These are phyloP conservation scores for Microbotryum saponariae DNA, from an alignment of 1,284 basidiomycete genomes.

Conservation along the genomic window DNA sequence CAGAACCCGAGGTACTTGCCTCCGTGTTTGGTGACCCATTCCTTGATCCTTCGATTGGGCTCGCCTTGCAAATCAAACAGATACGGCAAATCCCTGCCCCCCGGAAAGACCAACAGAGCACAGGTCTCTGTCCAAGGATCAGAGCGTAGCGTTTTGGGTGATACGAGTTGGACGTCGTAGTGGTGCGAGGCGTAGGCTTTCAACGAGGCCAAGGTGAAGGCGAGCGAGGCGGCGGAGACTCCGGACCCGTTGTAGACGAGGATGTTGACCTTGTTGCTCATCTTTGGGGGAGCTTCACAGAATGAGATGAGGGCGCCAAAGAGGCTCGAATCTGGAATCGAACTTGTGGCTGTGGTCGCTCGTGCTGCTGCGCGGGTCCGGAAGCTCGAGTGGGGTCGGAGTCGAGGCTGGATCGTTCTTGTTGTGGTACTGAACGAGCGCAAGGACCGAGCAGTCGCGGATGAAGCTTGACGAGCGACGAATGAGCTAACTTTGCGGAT, in stretches of 20 bases:
- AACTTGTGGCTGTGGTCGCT: too few species aligned
- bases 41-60: conserved; percentile 49
- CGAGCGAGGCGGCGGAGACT: conserved; percentile 53
- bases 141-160: conserved; percentile 51
- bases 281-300: too few species aligned
- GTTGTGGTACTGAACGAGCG: too few species aligned
- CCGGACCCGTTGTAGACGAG: conserved; percentile 71
- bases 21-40: conserved; percentile 56
- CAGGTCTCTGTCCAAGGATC: conserved; percentile 71
- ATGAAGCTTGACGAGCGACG: too few species aligned
- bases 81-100: conserved; percentile 51
- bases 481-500: too few species aligned
- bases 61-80: conserved; percentile 45
- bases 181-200: conserved; percentile 56
- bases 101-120: conserved; percentile 67
- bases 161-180: conserved; percentile 67
- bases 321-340: too few species aligned
- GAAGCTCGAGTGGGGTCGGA: too few species aligned
- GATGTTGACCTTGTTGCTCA: conserved; percentile 52
- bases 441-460: too few species aligned
- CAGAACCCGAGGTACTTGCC: conserved; percentile 63
- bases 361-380: too few species aligned
- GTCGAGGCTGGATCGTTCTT: too few species aligned
- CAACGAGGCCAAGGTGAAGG: conserved; percentile 53
- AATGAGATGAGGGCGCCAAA: too few species aligned